Evolutionary conservation across 495 filamentous ascomycete genomes (phyloP).

Genomic region (Neurospora cerealis): DNA sequence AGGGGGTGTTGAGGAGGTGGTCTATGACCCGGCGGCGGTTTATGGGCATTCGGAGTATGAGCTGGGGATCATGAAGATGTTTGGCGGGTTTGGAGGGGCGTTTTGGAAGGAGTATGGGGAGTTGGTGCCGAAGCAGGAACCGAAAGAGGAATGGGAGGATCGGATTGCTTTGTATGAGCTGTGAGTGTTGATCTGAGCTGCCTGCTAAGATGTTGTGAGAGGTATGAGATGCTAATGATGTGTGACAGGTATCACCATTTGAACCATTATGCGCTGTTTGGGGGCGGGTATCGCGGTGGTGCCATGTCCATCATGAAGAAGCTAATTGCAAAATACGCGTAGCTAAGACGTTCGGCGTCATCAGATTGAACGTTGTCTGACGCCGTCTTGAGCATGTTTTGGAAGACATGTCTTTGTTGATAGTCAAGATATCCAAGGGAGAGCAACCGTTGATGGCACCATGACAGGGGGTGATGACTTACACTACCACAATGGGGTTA

Average conservation of each 20-base stretch:
- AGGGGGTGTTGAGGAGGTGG: constrained; percentile 55
- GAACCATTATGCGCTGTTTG: constrained; percentile 82
- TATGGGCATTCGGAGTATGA: constrained; percentile 90
- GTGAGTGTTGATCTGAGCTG: constrained; percentile 37
- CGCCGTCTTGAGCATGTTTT: too few species aligned
- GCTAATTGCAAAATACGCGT: constrained; percentile 56
- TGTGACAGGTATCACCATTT: constrained; percentile 69
- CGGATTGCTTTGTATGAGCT: constrained; percentile 70
- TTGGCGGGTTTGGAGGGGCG: constrained; percentile 67
- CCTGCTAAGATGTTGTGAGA: not conserved
- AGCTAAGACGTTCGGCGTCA: too few species aligned
- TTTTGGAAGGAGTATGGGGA: constrained; percentile 73
- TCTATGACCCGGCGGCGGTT: constrained; percentile 70
- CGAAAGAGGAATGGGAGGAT: constrained; percentile 76
- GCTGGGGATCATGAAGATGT: constrained; percentile 90
- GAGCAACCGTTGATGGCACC: too few species aligned
- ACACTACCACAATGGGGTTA: too few species aligned
- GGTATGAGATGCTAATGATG: not conserved
- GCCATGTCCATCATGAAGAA: constrained; percentile 67
- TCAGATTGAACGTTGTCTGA: too few species aligned
- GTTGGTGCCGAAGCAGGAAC: constrained; percentile 68
- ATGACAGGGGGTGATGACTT: too few species aligned
- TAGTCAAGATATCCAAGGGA: too few species aligned
- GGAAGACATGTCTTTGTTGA: too few species aligned
- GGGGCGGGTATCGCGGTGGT: constrained; percentile 60